Evolutionary conservation across 148 eudicot genomes (phyloP), one percentile per base, ranked within the genome.

Genomic region (Silene uniflora): DNA sequence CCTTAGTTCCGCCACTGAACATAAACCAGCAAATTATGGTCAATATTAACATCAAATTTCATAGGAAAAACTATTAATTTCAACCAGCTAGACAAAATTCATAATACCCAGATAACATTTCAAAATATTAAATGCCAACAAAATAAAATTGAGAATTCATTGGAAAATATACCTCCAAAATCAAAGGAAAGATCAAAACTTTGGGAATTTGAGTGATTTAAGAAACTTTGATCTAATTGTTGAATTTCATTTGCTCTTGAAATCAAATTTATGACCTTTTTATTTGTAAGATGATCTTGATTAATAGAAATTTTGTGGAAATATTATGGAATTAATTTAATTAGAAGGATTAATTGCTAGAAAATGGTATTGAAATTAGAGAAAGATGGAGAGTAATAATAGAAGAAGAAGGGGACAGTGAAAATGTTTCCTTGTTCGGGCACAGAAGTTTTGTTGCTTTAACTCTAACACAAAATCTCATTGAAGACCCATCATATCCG

Each of bases 91-190:
- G n/a, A n/a, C n/a, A n/a, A n/a, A n/a, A n/a, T n/a, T n/a, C n/a
- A n/a, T n/a, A n/a, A n/a, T n/a, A n/a, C n/a, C n/a, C n/a, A n/a
- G 46, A 58, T 16, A 22, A 68, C 64, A 25, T 10, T n/a, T 60
- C 32, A 75, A 14, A 47, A 3, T 1, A 44, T 17, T 17, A 65
- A 27, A 32, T n/a, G 29, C 67, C 76, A 59, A 62, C 1, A 67
- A 78, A 24, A 35, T 23, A 75, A 79, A 62, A 79, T 68, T 27
- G 29, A 47, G 69, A 56, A 22, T 49, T 16, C 62, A n/a, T 9
- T 6, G 39, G 19, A 19, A 76, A 76, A 71, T 39, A 54, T 69
- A 79, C 82, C 78, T 54, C 29, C 63, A 80, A 56, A 62, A 0
- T 52, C 69, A 19, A 67, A 4, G 46, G 55, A 78, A 65, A 61